These are phyloP conservation scores for Trametes versicolor DNA, from an alignment of 1,284 basidiomycete species.

Conservation along the genomic window DNA sequence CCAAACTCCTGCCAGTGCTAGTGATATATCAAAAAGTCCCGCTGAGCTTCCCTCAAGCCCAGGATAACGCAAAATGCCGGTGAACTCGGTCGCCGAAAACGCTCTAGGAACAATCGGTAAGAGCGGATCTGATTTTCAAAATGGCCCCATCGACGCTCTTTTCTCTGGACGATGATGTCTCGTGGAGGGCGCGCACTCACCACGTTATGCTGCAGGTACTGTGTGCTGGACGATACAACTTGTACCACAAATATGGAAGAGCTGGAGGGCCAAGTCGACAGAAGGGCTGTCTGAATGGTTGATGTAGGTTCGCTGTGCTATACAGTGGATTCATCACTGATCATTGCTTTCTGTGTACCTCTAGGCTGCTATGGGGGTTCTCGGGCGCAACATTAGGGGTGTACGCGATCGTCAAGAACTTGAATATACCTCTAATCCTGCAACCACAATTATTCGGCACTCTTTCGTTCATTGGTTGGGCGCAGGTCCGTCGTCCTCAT, in stretches of 20 bases:
- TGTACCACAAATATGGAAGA: conserved; percentile 82
- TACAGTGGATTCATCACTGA: not conserved
- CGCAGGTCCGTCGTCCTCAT: conserved; percentile 49
- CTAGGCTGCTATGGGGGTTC: conserved; percentile 73
- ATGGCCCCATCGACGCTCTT: not conserved
- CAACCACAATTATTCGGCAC: conserved; percentile 81
- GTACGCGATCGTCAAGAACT: conserved; percentile 72
- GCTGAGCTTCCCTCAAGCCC: not conserved
- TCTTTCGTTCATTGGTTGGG: conserved; percentile 72
- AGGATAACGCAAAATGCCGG: not conserved
- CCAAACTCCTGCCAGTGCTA: not conserved
- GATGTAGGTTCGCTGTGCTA: conserved; percentile 54
- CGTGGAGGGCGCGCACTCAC: too few relatives aligned
- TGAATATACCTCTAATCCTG: conserved; percentile 79
- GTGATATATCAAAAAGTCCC: not conserved
- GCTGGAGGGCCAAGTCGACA: conserved; percentile 75
- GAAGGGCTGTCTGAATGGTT: conserved; percentile 78
- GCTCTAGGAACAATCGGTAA: conserved; percentile 68
- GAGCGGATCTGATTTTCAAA: conserved; percentile 13
- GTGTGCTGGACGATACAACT: conserved; percentile 78
- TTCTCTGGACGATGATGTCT: too few relatives aligned
- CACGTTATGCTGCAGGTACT: conserved; percentile 53
- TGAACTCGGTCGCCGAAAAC: conserved; percentile 57
- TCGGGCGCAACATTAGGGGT: conserved; percentile 73
- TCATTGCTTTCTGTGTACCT: not conserved